Base-by-base conservation (phyloP, 768 basidiomycete species). In the Omphalotus guepiniiformis region DNA sequence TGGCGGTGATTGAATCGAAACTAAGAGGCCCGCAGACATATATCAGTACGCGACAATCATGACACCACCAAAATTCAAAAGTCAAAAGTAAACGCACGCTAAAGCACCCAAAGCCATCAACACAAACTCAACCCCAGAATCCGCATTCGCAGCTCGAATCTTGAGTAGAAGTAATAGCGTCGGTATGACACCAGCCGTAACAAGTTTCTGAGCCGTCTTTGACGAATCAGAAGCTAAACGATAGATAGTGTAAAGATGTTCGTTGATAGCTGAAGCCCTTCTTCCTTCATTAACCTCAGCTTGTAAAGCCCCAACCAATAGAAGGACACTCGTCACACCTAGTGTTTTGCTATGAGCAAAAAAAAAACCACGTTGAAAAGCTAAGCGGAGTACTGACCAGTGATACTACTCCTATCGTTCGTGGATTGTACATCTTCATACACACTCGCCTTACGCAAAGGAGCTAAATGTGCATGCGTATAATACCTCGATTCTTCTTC, bases 291-390 rank as follows among this genome's bases (percentile, higher is more conserved):
- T 57, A 3, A 60, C 52, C 47, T 63, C 62, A 8, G 48, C 48
- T 25, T 61, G 53, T 29, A 63, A 47, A 15, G 60, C 60, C 6
- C 57, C 58, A 13, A 56, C 55, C 28, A 63, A 56, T 11, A 63
- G 51, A 23, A 48, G n/a, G n/a, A n/a, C n/a, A n/a, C n/a, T n/a
- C n/a, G n/a, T n/a, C n/a, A n/a, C n/a, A n/a, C n/a, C n/a, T n/a
- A n/a, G n/a, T n/a, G n/a, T n/a, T n/a, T n/a, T n/a, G n/a, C n/a
- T n/a, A n/a, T n/a, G n/a, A n/a, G n/a, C n/a, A n/a, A n/a, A n/a
- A n/a, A n/a, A n/a, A n/a, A n/a, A n/a, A n/a, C n/a, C n/a, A n/a
- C n/a, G n/a, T n/a, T n/a, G n/a, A n/a, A n/a, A n/a, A n/a, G n/a
- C n/a, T n/a, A n/a, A n/a, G n/a, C n/a, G n/a, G n/a, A n/a, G n/a